A percentile compares a stretch with the other conserved stretches of the same genome.
Evolutionary conservation across 2,329 filamentous ascomycete species (phyloP).

Genomic region (Ophiosphaerella narmari): DNA sequence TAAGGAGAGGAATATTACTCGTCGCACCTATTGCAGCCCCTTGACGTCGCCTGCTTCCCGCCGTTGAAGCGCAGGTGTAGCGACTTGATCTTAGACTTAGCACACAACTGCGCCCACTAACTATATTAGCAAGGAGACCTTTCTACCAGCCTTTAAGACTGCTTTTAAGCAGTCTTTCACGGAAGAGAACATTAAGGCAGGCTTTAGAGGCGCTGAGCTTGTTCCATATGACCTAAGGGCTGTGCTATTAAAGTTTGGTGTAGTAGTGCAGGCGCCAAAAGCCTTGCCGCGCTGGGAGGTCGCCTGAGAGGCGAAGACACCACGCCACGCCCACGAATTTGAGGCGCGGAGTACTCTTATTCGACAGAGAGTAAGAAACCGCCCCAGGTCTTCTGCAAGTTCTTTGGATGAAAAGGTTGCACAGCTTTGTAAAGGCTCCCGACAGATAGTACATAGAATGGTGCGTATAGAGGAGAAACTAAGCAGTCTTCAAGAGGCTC

Average conservation of each 20-base stretch:
- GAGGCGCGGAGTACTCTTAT: slow-evolving; percentile 11
- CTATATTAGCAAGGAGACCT: slow-evolving; percentile 28
- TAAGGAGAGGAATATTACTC: slow-evolving; percentile 25
- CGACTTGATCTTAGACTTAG: slow-evolving; percentile 32
- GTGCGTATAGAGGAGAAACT: not conserved
- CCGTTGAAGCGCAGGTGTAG: slow-evolving; percentile 43
- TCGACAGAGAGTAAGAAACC: slow-evolving; percentile 4
- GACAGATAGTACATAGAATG: slow-evolving; percentile 11
- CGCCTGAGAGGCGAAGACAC: slow-evolving; percentile 10
- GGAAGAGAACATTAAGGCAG: slow-evolving; percentile 30
- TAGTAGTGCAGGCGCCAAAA: slow-evolving; percentile 17
- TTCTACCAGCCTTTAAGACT: slow-evolving; percentile 29
- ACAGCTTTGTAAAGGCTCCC: slow-evolving; percentile 11
- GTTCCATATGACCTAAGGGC: slow-evolving; percentile 36
- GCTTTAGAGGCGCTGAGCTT: slow-evolving; percentile 40
- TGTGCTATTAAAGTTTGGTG: slow-evolving; percentile 41
- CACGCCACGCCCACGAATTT: slow-evolving; percentile 7
- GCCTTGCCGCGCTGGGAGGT: not conserved
- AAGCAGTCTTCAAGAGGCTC: not conserved
- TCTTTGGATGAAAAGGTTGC: slow-evolving; percentile 6
- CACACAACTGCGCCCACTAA: slow-evolving; percentile 33
- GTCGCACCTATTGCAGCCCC: slow-evolving; percentile 47
- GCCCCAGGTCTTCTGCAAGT: slow-evolving; percentile 6
- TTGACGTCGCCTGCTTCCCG: slow-evolving; percentile 47
- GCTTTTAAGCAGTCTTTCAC: slow-evolving; percentile 34